phyloP scores from a whole-genome alignment of 768 basidiomycete genomes.

The Pleurotus eryngii region DNA sequence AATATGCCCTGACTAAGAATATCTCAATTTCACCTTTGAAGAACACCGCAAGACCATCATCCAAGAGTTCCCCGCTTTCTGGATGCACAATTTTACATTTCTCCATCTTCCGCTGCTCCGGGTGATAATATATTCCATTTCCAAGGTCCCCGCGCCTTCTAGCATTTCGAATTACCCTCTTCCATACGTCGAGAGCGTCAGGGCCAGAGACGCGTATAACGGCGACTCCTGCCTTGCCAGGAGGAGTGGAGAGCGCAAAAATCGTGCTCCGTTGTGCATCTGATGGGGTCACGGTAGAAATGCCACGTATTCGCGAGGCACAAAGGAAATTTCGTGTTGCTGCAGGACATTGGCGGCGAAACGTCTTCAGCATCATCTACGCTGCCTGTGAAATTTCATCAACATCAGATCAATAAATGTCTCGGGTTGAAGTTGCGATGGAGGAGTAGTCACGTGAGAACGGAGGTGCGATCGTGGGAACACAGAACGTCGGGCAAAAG shows the following conservation, averaged over 20 bases:
- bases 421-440: neutral
- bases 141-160: neutral
- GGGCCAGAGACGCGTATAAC: slow-evolving; percentile 84
- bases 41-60: slow-evolving; percentile 79
- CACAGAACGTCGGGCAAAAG: no score
- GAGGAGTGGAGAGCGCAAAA: slow-evolving; percentile 84
- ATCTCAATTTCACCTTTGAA: slow-evolving; percentile 61
- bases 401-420: neutral
- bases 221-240: slow-evolving; percentile 81
- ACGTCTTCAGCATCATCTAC: no score
- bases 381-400: neutral
- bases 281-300: slow-evolving; percentile 22
- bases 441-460: neutral
- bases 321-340: no score
- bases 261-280: slow-evolving; percentile 71
- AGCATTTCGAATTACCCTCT: slow-evolving; percentile 46
- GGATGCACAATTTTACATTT: slow-evolving; percentile 70
- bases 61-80: slow-evolving; percentile 54
- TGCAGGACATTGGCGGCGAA: no score
- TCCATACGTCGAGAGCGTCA: slow-evolving; percentile 61
- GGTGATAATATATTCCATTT: slow-evolving; percentile 22
- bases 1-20: neutral
- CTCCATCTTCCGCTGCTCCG: slow-evolving; percentile 65
- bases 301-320: no score
- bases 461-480: neutral